phyloP scores from a whole-genome alignment of 2,329 filamentous ascomycete genomes.

The Ploettnerulaceae sp. region DNA sequence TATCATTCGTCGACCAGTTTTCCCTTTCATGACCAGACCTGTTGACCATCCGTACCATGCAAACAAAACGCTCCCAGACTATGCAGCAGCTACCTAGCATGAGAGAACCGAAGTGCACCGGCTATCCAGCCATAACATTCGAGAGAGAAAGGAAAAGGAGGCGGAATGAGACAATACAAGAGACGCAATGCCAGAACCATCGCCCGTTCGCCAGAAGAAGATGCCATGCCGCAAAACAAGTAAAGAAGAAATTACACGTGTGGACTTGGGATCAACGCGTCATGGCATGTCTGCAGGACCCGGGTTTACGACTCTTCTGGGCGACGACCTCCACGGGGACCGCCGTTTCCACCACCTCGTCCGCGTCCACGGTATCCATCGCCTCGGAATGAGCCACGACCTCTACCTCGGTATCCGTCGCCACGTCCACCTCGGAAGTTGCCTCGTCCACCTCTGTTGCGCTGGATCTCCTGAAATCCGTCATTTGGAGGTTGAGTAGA shows the following conservation, averaged over 20 bases:
- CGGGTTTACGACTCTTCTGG: conserved; percentile 22
- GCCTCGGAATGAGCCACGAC: conserved; percentile 36
- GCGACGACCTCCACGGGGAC: conserved; percentile 24
- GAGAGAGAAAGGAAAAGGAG: background rate
- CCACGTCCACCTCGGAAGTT: conserved; percentile 42
- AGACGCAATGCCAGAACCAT: conserved; percentile 19
- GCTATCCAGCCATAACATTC: conserved; percentile 13
- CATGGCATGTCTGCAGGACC: conserved; percentile 2
- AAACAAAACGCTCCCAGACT: conserved; percentile 12
- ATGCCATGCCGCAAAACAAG: conserved; percentile 29
- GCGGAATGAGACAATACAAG: background rate
- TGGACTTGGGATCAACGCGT: conserved; percentile 10
- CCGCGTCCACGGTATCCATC: conserved; percentile 37
- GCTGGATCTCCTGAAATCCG: conserved; percentile 68
- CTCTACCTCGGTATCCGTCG: conserved; percentile 40
- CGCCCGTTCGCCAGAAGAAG: conserved; percentile 18
- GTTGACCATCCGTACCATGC: conserved; percentile 7
- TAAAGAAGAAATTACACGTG: conserved; percentile 28
- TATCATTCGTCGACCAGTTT: too few relatives aligned
- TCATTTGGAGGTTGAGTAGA: conserved; percentile 45
- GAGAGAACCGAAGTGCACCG: conserved; percentile 8
- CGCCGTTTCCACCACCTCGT: conserved; percentile 23
- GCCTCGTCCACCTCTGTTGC: conserved; percentile 48
- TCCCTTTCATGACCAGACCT: too few relatives aligned
- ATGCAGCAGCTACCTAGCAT: conserved; percentile 6